Evolutionary conservation across 345 rosid genomes (phyloP), one percentile per base, ranked within the genome.

Genomic region (Arabis hirsuta): DNA sequence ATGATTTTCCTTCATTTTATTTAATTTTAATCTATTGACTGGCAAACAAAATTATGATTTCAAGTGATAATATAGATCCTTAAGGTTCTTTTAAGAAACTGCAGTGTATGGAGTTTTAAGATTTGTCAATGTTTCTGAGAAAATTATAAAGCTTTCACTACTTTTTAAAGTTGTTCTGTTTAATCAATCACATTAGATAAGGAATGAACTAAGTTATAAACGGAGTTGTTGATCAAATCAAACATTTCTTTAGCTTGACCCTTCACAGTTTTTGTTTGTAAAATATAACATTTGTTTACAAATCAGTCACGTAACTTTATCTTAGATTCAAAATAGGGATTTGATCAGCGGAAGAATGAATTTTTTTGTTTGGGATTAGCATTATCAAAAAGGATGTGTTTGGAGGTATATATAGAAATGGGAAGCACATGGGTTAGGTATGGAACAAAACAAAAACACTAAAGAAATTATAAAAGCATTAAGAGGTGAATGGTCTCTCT

Each of bases 331-430:
- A 59, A 22, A 6, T 59, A 20, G 11, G 34, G 20, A 42, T 39
- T 6, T 20, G 34, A 11, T 59, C 12, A 20, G 48, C 5, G 11
- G 48, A 39, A 12, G 24, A 12, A 1, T 44, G 55, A 4, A n/a
- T n/a, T n/a, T n/a, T n/a, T n/a, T n/a, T n/a, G n/a, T n/a, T 47
- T 64, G 56, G 56, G 32, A 34, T 31, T 63, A 16, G 55, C 44
- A 48, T 16, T 64, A 31, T 32, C 13, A 43, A 27, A 39, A 39
- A 19, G 9, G 8, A 1, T 42, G 50, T 62, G 10, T 27, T 45
- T 45, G 43, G 55, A 62, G 29, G 69, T 34, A 16, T 9, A 16
- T 9, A 62, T 13, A 44, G 9, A n/a, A 44, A 61, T 39, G 53
- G 56, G 12, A 56, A 16, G 44, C 44, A 59, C 31, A 60, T 60